Base-by-base conservation (phyloP, 345 rosid species). In the Geranium rotundifolium region DNA sequence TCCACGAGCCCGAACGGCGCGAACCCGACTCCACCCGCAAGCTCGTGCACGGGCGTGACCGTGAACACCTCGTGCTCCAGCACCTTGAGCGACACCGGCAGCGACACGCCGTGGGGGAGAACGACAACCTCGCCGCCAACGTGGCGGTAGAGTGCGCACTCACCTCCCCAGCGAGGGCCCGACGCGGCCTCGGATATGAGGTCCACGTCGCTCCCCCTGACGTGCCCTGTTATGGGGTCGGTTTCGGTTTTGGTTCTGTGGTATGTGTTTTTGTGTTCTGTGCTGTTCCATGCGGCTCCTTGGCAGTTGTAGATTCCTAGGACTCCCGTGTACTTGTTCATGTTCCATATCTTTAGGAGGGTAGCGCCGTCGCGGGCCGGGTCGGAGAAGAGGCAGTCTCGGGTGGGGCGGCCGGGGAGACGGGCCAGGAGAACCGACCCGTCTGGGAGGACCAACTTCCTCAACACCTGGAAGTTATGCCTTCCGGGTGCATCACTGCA, bases 311-410 rank as follows among this genome's bases (percentile, higher is more conserved):
- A 93, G 10, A 90, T 79, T 4, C 97, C 97, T 5, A 93, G 67
- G 1, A 93, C 86, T 19, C 97, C 99, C 6, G 95, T 89, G 81
- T 74, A 89, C 71, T 92, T 89, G 84, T 92, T 92, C 97, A 92
- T 84, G 82, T 86, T 92, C 99, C 99, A 89, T 75, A 92, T 87
- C 85, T 92, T 92, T 77, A 92, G 70, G 80, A 92, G 77, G 80
- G 97, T 92, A 87, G 78, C 63, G 12, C 95, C 95, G 58, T 92
- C 95, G 2, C 98, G 86, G 18, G 96, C 75, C 9, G 98, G 98
- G 69, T 92, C 98, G 0, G 82, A 59, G 65, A 92, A 89, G 69
- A 92, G 75, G 71, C 96, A 87, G 63, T 92, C 98, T 0, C 80
- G 76, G 63, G 96, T 89, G 34, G 98, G 98, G 5, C 98, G 80